These are phyloP conservation scores for Populus alba DNA, from an alignment of 345 rosid genomes.

Conservation along the genomic window DNA sequence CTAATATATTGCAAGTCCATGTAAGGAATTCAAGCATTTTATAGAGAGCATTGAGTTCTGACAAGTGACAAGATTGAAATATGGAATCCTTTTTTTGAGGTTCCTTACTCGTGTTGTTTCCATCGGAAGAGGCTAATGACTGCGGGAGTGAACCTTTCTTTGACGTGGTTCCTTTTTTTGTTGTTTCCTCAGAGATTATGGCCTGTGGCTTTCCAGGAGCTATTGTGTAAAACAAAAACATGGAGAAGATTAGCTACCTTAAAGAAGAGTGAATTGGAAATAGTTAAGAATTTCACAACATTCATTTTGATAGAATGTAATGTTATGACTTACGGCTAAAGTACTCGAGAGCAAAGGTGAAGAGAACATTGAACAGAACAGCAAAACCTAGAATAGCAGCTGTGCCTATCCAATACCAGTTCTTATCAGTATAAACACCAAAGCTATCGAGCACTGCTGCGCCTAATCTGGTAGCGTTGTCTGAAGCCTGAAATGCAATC, in stretches of 20 bases:
- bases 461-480: constrained; percentile 50
- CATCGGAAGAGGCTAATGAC: constrained; percentile 39
- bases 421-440: constrained; percentile 43
- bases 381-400: constrained; percentile 60
- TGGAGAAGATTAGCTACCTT: constrained; percentile 1
- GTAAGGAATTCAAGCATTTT: constrained; percentile 1
- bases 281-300: not conserved
- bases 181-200: constrained; percentile 47
- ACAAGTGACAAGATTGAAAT: not conserved
- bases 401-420: constrained; percentile 87
- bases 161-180: constrained; percentile 33
- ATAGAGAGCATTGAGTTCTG: not conserved
- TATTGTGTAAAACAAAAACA: constrained; percentile 14
- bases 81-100: not conserved
- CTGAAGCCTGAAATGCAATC: constrained; percentile 49
- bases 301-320: not conserved
- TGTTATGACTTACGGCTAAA: constrained; percentile 52
- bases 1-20: constrained; percentile 28
- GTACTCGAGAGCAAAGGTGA: constrained; percentile 63
- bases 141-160: constrained; percentile 26
- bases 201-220: constrained; percentile 76
- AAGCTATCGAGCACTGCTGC: constrained; percentile 51
- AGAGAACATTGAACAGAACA: constrained; percentile 70
- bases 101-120: constrained; percentile 48
- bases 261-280: not conserved